Conservation (phyloP, 345 rosid species). For the Citrus medica region DNA sequence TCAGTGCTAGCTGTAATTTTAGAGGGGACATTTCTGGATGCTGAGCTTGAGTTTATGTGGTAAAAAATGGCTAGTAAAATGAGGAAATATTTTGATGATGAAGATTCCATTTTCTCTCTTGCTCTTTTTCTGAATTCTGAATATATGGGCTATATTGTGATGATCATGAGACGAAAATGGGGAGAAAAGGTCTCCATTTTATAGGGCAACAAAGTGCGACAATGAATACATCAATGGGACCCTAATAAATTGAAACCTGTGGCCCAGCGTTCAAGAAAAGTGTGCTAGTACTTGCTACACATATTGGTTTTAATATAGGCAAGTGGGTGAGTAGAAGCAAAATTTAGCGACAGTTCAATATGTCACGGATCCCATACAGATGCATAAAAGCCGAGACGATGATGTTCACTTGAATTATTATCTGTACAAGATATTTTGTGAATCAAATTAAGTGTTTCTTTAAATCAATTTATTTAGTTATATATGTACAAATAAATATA, state of each 20-base stretch:
- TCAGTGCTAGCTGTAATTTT: conserved; percentile 32
- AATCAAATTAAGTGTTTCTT: no score
- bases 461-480: no score
- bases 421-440: no score
- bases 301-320: neutral
- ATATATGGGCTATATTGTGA: neutral
- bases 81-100: conserved; percentile 7
- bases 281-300: neutral
- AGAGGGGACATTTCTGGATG: conserved; percentile 19
- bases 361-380: no score
- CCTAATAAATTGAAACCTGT: neutral
- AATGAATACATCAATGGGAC: neutral
- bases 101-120: conserved; percentile 19
- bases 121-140: neutral
- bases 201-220: conserved; percentile 3
- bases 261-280: neutral
- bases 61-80: conserved; percentile 16
- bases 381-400: no score
- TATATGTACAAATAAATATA: no score
- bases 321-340: neutral
- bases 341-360: neutral
- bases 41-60: conserved; percentile 19
- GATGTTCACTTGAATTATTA: no score
- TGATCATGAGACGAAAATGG: conserved; percentile 7
- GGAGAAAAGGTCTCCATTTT: conserved; percentile 3